Evolutionary conservation across 768 basidiomycete genomes (phyloP).

Genomic region (Lentinus brumalis): DNA sequence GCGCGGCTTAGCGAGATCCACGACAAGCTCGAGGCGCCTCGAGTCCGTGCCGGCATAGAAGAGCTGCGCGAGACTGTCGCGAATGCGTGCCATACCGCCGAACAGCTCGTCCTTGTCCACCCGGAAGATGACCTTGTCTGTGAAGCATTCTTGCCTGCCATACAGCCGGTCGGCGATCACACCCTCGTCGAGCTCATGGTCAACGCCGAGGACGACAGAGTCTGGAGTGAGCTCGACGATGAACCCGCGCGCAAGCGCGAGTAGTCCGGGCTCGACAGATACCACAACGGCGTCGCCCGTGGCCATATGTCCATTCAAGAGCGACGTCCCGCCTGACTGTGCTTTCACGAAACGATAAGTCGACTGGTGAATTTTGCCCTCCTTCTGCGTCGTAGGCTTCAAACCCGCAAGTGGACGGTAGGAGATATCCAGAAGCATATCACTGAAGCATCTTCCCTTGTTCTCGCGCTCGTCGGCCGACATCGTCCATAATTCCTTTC

Average conservation of each 20-base stretch:
- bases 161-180: conserved; percentile 41
- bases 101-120: conserved; percentile 94
- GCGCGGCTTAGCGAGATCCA: conserved; percentile 71
- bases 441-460: conserved; percentile 80
- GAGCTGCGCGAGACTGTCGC: conserved; percentile 86
- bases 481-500: conserved; percentile 94
- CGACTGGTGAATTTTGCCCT: conserved; percentile 72
- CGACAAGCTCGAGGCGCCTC: conserved; percentile 70
- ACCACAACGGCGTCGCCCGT: conserved; percentile 83
- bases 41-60: conserved; percentile 82
- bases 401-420: conserved; percentile 28
- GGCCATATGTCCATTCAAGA: conserved; percentile 79
- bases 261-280: conserved; percentile 84
- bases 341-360: conserved; percentile 68
- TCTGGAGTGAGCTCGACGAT: conserved; percentile 70
- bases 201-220: conserved; percentile 76
- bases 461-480: conserved; percentile 75
- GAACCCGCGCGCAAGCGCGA: conserved; percentile 84
- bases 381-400: conserved; percentile 17
- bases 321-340: conserved; percentile 29
- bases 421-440: conserved; percentile 67
- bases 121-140: conserved; percentile 57
- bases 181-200: conserved; percentile 66
- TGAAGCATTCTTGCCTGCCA: conserved; percentile 22
- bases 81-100: conserved; percentile 83